Evolutionary conservation across 2,329 filamentous ascomycete species (phyloP), one percentile per base, ranked within the genome.

Genomic region (Emydomyces testavorans): DNA sequence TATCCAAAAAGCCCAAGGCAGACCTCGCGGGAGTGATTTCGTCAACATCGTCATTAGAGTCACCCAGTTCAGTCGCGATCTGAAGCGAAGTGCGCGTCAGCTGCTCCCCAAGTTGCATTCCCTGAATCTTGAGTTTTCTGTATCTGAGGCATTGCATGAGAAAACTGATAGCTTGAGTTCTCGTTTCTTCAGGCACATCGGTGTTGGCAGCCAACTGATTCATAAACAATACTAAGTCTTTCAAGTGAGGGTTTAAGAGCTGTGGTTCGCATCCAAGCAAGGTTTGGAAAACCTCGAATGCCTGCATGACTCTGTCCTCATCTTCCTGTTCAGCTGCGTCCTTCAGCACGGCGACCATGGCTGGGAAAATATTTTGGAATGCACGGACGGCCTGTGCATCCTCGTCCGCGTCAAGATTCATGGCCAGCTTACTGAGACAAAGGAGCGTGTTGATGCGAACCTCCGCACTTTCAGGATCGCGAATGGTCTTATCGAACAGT

Each of bases 231-330:
- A 95, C 76, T 6, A 98, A 77, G 59, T 95, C 87, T 63, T 83
- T 86, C 61, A 98, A 86, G 70, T 95, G 89, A 48, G 78, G 75
- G 55, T 82, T 84, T 45, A 96, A 73, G 43, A 96, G 77, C 39
- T 85, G 78, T 24, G 86, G 83, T 64, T 95, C 90, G 65, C 87
- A 94, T 54, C 84, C 85, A 46, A 98, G 78, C 59, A 95, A 82
- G 43, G 86, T 92, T 72, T 96, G 92, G 77, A 96, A 94, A 56
- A 94, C 88, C 64, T 96, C 92, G 58, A 96, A 98, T 21, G 87
- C 80, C 62, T 90, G 82, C 73, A 90, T 86, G 57, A 85, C 82
- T 63, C 84, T 83, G 62, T 94, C 89, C 58, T 95, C 89, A 58
- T 95, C 84, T 49, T 78, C 77, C 49, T 77, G 76, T 58, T 87